Evolutionary conservation across 176 grass and related monocot genomes (phyloP).

Genomic region (Zea luxurians): DNA sequence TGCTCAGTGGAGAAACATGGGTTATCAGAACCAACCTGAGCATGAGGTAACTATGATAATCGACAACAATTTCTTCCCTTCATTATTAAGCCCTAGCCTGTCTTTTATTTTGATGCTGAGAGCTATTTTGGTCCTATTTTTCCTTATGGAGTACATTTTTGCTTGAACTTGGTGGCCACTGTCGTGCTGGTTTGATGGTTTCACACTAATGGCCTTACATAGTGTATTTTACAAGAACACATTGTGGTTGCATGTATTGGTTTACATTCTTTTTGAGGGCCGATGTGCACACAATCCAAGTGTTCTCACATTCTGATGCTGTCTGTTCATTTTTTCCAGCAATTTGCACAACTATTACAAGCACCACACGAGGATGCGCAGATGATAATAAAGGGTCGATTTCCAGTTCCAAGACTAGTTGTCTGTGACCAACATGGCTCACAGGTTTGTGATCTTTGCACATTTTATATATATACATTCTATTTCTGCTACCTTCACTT

Average conservation of each 20-base stretch:
- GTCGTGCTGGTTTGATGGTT: background rate
- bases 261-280: background rate
- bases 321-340: conserved; percentile 43
- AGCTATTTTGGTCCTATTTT: background rate
- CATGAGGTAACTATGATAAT: conserved; percentile 67
- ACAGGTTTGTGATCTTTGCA: conserved; percentile 55
- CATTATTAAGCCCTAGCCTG: background rate
- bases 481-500: conserved; percentile 22
- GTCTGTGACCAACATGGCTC: conserved; percentile 97
- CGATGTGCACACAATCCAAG: background rate
- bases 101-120: background rate
- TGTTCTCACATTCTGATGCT: conserved; percentile 20
- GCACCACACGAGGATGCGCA: conserved; percentile 86
- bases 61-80: background rate
- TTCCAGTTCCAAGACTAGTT: conserved; percentile 94
- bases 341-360: conserved; percentile 87
- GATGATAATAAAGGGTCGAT: conserved; percentile 76
- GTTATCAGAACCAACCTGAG: conserved; percentile 95
- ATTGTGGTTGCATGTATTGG: background rate
- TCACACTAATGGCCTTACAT: background rate
- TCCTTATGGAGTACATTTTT: background rate
- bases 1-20: conserved; percentile 98
- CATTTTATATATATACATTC: conserved; percentile 19
- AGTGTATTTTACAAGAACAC: background rate
- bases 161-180: background rate